phyloP scores from a whole-genome alignment of 202 grass and related monocot genomes.

The Hordeum pubiflorum region DNA sequence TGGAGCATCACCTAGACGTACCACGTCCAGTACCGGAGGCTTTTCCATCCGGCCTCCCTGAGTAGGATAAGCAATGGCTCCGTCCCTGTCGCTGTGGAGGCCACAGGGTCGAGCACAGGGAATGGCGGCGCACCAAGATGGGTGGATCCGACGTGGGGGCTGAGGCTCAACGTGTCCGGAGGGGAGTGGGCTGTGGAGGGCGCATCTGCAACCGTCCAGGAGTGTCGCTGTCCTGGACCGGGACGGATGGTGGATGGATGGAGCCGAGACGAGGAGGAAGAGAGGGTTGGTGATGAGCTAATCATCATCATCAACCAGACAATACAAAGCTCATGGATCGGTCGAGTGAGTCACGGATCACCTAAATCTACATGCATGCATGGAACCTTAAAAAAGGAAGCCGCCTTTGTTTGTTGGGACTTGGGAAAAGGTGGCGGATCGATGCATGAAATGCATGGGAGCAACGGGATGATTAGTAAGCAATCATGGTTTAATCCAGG shows the following conservation, averaged over 20 bases:
- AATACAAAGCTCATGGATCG: background rate
- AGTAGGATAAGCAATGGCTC: background rate
- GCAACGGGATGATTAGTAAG: too few relatives aligned
- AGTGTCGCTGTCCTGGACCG: background rate
- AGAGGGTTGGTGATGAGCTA: constrained; percentile 26
- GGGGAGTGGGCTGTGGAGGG: background rate
- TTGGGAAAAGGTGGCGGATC: background rate
- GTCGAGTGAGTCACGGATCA: background rate
- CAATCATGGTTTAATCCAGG: too few relatives aligned
- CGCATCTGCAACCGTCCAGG: background rate
- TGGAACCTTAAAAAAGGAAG: constrained; percentile 10
- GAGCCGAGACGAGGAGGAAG: background rate
- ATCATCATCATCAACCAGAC: constrained; percentile 6
- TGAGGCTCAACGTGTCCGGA: background rate
- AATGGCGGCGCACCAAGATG: background rate
- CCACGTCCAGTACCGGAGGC: too few relatives aligned
- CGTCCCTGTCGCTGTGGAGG: background rate
- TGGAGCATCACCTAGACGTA: background rate
- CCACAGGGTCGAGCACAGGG: background rate
- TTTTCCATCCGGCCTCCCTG: background rate
- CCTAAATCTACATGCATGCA: background rate
- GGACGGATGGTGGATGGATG: background rate
- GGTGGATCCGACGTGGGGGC: background rate
- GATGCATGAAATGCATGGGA: too few relatives aligned
- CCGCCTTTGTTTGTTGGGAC: background rate